Evolutionary conservation across 23 red algal genomes (phyloP), one percentile per base, ranked within the genome.

Genomic region (Chondrus crispus): DNA sequence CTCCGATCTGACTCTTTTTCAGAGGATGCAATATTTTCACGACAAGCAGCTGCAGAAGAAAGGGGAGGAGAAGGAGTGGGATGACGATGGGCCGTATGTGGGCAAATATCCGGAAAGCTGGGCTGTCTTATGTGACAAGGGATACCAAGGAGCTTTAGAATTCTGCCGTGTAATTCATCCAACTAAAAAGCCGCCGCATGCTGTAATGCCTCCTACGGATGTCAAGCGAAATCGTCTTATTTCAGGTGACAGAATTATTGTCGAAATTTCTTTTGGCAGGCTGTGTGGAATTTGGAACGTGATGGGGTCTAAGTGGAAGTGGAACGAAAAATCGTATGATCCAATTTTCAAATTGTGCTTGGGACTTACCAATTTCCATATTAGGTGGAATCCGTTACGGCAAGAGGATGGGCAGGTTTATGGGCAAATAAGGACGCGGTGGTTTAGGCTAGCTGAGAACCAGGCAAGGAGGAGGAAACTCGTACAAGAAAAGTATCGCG

Each of bases 241-340:
- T 9, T 77, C 29, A 5, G 26, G 28, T 7, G 72, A 77, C 20
- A 5, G 7, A 4, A n/a, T 41, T 42, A 44, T 77, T 9, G 72
- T 77, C 40, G 72, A 77, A 40, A 77, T 43, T 77, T 77, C 26
- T 42, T 77, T 77, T 39, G 72, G 72, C 5, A 6, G 72, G 46
- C 46, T 77, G 29, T 38, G 28, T 10, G 22, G 46, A 39, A 10
- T 77, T 10, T 77, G 72, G 72, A 77, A 11, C 29, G 72, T 77
- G 8, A 46, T 5, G 7, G 36, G 38, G 11, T 46, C 11, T 9
- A 40, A 77, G 20, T 77, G 46, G 9, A 32, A 41, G 7, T 77
- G 72, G 72, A 77, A 39, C 29, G 20, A 77, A 41, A 48, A 42
- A 11, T 26, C 46, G 26, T 77, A 77, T 40, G 44, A 77, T 44